Evolutionary conservation across 441 rosid genomes (phyloP).

Genomic region (Arabidopsis lyrata): DNA sequence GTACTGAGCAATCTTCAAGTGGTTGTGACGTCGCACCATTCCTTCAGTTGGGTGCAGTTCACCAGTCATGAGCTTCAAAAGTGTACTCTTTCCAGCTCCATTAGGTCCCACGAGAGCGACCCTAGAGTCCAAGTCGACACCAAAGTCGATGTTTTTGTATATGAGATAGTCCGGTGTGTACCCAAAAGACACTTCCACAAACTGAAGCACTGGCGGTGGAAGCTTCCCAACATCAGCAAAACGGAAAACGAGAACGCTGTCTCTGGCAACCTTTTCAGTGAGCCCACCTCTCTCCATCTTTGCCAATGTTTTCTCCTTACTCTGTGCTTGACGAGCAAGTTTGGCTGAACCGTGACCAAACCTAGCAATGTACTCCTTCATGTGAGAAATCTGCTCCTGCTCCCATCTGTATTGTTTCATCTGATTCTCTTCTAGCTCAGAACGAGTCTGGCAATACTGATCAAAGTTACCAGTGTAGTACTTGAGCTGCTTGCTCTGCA

Average conservation of each 20-base stretch:
- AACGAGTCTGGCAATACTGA: slow-evolving; percentile 92
- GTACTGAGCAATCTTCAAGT: slow-evolving; percentile 88
- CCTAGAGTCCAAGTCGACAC: slow-evolving; percentile 95
- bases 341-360: slow-evolving; percentile 99
- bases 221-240: slow-evolving; percentile 95
- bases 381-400: slow-evolving; percentile 94
- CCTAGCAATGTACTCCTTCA: slow-evolving; percentile 99
- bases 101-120: slow-evolving; percentile 95
- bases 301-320: slow-evolving; percentile 96
- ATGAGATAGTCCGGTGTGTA: slow-evolving; percentile 84
- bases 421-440: slow-evolving; percentile 95
- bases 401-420: slow-evolving; percentile 99
- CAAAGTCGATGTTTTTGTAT: slow-evolving; percentile 89
- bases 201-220: slow-evolving; percentile 98
- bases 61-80: slow-evolving; percentile 97
- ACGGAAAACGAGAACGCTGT: slow-evolving; percentile 81
- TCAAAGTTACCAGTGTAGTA: slow-evolving; percentile 87
- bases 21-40: slow-evolving; percentile 95
- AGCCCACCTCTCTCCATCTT: slow-evolving; percentile 99
- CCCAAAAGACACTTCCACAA: slow-evolving; percentile 92
- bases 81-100: slow-evolving; percentile 97
- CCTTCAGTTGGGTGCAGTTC: slow-evolving; percentile 84
- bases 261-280: slow-evolving; percentile 79
- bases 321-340: slow-evolving; percentile 97
- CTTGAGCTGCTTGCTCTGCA: slow-evolving; percentile 88